Evolutionary conservation across 306 rosid species (phyloP).

Genomic region (barrel medic (Medicago truncatula)): DNA sequence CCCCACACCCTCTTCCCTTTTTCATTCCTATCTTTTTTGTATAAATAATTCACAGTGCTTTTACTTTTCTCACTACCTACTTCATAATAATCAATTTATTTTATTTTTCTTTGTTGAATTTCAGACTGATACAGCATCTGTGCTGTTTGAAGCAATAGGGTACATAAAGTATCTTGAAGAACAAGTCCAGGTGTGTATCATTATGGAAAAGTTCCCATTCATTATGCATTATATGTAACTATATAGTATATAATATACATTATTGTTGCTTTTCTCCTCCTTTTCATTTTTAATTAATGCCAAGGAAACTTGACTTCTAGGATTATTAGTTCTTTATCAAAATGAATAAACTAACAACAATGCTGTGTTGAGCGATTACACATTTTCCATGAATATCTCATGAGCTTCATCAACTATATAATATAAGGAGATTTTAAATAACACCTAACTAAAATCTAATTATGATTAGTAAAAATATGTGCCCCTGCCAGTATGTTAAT

Average conservation of each 20-base stretch:
- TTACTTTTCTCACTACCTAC: conserved; percentile 46
- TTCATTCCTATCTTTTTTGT: neutral
- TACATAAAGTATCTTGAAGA: conserved; percentile 89
- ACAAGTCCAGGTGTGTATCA: conserved; percentile 73
- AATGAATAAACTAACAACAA: conserved; percentile 8
- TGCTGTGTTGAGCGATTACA: neutral
- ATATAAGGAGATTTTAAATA: neutral
- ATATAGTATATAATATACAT: conserved; percentile 32
- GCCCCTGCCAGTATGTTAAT: neutral
- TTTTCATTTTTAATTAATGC: conserved; percentile 27
- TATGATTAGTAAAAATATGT: neutral
- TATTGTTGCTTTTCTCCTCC: conserved; percentile 24
- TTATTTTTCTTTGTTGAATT: conserved; percentile 28
- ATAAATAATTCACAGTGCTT: conserved; percentile 41
- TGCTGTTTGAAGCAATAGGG: conserved; percentile 85
- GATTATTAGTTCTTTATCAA: neutral
- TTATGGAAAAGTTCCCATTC: conserved; percentile 31
- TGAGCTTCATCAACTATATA: conserved; percentile 12
- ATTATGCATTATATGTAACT: conserved; percentile 33
- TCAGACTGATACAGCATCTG: conserved; percentile 98
- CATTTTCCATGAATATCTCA: conserved; percentile 27
- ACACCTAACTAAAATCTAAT: neutral
- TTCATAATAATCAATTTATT: conserved; percentile 11
- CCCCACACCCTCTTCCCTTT: neutral
- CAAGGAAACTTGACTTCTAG: conserved; percentile 21